Base-by-base conservation (phyloP, 306 rosid genomes). In the Dalbergia oliveri region DNA sequence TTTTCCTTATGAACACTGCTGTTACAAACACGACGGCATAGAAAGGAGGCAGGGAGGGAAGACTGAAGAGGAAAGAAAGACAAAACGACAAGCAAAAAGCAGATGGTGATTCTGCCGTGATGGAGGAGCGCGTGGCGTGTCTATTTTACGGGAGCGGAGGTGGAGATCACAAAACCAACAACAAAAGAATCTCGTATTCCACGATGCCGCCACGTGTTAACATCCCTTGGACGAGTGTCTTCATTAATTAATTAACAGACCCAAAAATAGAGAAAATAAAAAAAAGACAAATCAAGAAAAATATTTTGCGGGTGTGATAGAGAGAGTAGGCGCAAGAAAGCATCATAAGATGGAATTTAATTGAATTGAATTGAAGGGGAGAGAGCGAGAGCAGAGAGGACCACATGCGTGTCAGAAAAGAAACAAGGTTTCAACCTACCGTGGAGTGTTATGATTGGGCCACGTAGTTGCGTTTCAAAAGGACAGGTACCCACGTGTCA, bases 391-490 rank as follows among this genome's bases (percentile, higher is more conserved):
- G 76, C 9, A 18, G n/a, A 61, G 44, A 70, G 83, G 73, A 81
- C 88, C 88, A 89, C 92, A 90, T 90, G 91, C 93, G 91, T 92
- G 97, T 92, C 89, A 81, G 84, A 53, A 82, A 86, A 81, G 81
- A 33, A 69, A 81, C 81, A 72, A 62, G 50, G 57, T 34, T 45
- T 47, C 59, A 13, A 60, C 78, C 50, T 35, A 64, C 33, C 92
- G 95, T 90, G 94, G 65, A 26, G 4, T 0, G 0, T 1, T 35
- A 0, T 19, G 0, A 84, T 76, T 77, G 88, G 88, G 16, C 89
- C 93, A 92, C 92, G 90, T 80, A 70, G 15, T 16, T 0, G 8
- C 0, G 11, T 6, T 3, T 0, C 8, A 0, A 84, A 77, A 87
- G 67, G 39, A 69, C 23, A 3, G 0, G 0, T 1, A 21, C 73